Evolutionary conservation across 2,329 filamentous ascomycete species (phyloP).

Genomic region (Zasmidium citrigriseum): DNA sequence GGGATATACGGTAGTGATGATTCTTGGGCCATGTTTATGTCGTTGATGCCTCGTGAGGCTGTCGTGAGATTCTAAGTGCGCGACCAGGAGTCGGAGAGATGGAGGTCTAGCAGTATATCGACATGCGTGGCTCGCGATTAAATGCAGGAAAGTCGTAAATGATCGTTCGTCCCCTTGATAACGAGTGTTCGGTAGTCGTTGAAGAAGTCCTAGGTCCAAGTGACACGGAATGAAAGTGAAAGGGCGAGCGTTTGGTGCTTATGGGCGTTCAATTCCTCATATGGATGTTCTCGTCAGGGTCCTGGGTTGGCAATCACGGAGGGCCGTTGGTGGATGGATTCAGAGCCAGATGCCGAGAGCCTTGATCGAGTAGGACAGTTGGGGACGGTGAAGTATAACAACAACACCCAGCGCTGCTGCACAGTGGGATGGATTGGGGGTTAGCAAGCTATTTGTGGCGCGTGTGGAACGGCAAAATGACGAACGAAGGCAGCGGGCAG

Average conservation of each 20-base stretch:
- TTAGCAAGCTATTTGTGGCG: conserved; percentile 9
- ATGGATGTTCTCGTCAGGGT: not conserved
- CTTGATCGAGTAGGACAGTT: no score
- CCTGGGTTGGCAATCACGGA: not conserved
- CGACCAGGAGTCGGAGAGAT: not conserved
- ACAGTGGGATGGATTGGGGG: not conserved
- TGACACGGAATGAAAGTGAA: not conserved
- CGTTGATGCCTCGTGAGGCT: not conserved
- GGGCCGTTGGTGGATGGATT: not conserved
- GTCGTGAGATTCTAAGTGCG: not conserved
- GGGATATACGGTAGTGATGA: conserved; percentile 26
- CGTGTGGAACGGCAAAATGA: conserved; percentile 7
- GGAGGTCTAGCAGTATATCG: not conserved
- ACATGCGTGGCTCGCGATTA: not conserved
- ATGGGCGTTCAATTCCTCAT: not conserved
- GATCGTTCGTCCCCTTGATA: not conserved
- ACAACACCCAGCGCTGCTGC: not conserved
- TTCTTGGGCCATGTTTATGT: conserved; percentile 4
- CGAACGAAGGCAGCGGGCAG: not conserved
- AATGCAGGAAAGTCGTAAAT: not conserved
- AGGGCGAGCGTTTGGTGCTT: not conserved
- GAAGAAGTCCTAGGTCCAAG: not conserved
- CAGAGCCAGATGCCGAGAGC: not conserved
- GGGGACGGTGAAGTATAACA: not conserved
- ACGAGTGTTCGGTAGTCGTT: not conserved